These are phyloP conservation scores for Botrytis galanthina DNA, from an alignment of 2,329 filamentous ascomycete genomes.

Conservation along the genomic window DNA sequence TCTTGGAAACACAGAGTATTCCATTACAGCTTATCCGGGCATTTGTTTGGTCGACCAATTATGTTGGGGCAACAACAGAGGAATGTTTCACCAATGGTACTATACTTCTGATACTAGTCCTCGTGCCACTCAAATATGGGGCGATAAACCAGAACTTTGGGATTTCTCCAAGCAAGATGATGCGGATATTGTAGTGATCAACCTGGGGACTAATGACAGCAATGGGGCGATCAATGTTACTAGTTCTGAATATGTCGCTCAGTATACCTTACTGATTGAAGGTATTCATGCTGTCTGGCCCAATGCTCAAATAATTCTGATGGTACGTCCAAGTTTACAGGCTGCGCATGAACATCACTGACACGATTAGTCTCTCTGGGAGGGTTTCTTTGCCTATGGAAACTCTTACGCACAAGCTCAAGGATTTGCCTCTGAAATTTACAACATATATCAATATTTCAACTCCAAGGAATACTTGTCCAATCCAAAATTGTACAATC, in stretches of 20 bases:
- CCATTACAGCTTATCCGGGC: constrained; percentile 56
- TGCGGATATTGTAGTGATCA: constrained; percentile 48
- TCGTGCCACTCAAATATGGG: constrained; percentile 29
- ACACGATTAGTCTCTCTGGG: constrained; percentile 49
- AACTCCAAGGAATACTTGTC: constrained; percentile 46
- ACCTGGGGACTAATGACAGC: constrained; percentile 49
- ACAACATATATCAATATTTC: constrained; percentile 52
- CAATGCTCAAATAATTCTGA: constrained; percentile 46
- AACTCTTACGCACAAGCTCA: constrained; percentile 49
- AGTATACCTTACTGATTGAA: constrained; percentile 46
- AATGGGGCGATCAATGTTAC: constrained; percentile 45
- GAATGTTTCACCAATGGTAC: constrained; percentile 56
- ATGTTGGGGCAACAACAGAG: constrained; percentile 53
- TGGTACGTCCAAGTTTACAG: constrained; percentile 46
- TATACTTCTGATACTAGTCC: constrained; percentile 52
- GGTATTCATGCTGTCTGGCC: constrained; percentile 49
- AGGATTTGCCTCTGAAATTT: constrained; percentile 51
- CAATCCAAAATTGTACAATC: constrained; percentile 44
- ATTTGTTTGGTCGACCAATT: constrained; percentile 55
- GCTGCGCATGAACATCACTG: constrained; percentile 9
- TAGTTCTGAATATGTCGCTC: constrained; percentile 42
- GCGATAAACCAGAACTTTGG: constrained; percentile 46
- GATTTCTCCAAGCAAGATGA: constrained; percentile 45
- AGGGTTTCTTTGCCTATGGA: constrained; percentile 50
- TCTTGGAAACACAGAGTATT: constrained; percentile 57